These are phyloP conservation scores for Fonsecaea erecta DNA, from an alignment of 2,329 filamentous ascomycete genomes.

Conservation along the genomic window DNA sequence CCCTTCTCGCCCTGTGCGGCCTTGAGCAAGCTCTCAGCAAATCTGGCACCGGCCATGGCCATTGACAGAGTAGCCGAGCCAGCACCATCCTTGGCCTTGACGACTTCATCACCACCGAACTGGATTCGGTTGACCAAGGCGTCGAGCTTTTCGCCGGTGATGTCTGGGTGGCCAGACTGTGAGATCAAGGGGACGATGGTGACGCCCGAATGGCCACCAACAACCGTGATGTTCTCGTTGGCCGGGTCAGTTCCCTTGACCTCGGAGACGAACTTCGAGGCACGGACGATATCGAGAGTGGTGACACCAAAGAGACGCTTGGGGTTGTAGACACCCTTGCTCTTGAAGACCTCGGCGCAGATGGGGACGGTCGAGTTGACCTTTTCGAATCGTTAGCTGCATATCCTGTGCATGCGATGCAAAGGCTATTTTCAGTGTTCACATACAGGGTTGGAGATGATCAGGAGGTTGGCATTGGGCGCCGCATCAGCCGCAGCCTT, in stretches of 20 bases:
- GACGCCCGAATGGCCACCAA: conserved; percentile 96
- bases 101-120: conserved; percentile 98
- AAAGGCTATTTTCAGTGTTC: background rate
- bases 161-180: conserved; percentile 85
- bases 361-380: conserved; percentile 99
- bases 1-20: conserved; percentile 92
- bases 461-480: conserved; percentile 91
- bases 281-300: conserved; percentile 97
- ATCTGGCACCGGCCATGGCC: conserved; percentile 88
- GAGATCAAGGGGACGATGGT: conserved; percentile 98
- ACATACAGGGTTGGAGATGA: conserved; percentile 93
- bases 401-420: conserved; percentile 15
- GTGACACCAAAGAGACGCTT: conserved; percentile 99
- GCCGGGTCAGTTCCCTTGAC: conserved; percentile 88
- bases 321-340: conserved; percentile 94
- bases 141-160: conserved; percentile 74
- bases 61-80: conserved; percentile 98
- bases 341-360: conserved; percentile 95
- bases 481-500: conserved; percentile 88
- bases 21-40: conserved; percentile 90
- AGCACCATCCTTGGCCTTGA: conserved; percentile 97
- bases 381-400: conserved; percentile 41
- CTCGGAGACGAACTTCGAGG: conserved; percentile 96
- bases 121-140: conserved; percentile 91
- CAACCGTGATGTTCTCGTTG: conserved; percentile 91